These are phyloP conservation scores for Tuber magnatum DNA, from an alignment of 495 filamentous ascomycete species.

Conservation along the genomic window DNA sequence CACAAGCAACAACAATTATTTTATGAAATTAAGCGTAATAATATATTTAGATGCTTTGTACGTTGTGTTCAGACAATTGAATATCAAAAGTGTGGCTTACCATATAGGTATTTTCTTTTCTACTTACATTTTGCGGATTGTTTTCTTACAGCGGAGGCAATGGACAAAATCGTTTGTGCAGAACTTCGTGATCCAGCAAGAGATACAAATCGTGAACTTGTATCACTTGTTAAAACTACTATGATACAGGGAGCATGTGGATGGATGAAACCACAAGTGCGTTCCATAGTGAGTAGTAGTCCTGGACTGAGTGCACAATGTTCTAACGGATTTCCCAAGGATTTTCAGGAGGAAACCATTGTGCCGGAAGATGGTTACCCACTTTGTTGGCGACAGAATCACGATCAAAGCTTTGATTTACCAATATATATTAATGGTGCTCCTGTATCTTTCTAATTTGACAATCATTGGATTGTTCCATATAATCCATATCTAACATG, in stretches of 20 bases:
- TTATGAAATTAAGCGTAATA: neutral
- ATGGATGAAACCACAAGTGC: neutral
- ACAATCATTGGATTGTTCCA: neutral
- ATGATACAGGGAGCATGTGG: neutral
- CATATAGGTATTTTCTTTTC: neutral
- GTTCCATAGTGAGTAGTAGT: neutral
- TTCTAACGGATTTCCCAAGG: neutral
- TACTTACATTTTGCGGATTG: neutral
- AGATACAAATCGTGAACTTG: neutral
- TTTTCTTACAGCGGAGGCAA: neutral
- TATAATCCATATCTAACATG: neutral
- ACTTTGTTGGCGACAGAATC: neutral
- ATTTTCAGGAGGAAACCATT: neutral
- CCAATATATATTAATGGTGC: neutral
- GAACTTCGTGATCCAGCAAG: neutral
- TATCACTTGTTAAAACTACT: neutral
- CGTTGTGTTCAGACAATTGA: neutral
- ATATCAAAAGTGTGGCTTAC: neutral
- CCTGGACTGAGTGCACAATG: neutral
- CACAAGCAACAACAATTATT: neutral
- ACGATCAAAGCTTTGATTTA: neutral
- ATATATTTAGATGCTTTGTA: neutral
- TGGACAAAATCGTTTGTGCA: neutral
- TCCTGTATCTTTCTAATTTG: neutral
- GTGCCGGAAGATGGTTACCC: neutral